phyloP scores from a whole-genome alignment of 1,284 basidiomycete species.

The Ganoderma lingzhi region DNA sequence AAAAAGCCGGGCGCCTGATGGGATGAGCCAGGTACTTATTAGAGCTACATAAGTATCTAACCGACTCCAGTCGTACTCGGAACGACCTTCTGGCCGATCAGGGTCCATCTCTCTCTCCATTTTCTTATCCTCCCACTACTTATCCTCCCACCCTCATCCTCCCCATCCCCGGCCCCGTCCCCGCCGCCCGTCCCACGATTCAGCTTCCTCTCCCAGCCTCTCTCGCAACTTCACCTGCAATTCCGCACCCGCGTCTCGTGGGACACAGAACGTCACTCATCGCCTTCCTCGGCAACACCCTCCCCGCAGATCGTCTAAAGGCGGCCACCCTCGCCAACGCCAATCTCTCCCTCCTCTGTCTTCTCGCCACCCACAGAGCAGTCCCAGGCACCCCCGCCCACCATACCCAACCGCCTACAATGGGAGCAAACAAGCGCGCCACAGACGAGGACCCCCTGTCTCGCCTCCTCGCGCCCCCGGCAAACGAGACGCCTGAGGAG shows the following conservation, averaged over 20 bases:
- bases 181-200: background rate
- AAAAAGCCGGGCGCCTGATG: background rate
- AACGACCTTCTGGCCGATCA: background rate
- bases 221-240: background rate
- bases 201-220: background rate
- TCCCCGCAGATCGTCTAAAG: constrained; percentile 25
- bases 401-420: constrained; percentile 21
- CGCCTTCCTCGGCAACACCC: constrained; percentile 19
- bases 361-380: constrained; percentile 8
- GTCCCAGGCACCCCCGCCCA: constrained; percentile 7
- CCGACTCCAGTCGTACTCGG: background rate
- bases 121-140: background rate
- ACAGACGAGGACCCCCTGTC: constrained; percentile 59
- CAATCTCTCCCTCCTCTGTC: constrained; percentile 11
- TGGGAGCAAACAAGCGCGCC: constrained; percentile 38
- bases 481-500: constrained; percentile 55
- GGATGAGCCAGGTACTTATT: background rate
- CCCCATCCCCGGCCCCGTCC: background rate
- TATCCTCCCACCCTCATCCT: background rate
- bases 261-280: constrained; percentile 2
- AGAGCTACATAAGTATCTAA: background rate
- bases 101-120: background rate
- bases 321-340: constrained; percentile 13
- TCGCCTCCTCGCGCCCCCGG: constrained; percentile 57
- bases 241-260: constrained; percentile 6